A percentile compares a stretch with the other conserved stretches of the same genome.
Evolutionary conservation across 2,329 filamentous ascomycete species (phyloP).

Genomic region (Rutstroemia sp.): DNA sequence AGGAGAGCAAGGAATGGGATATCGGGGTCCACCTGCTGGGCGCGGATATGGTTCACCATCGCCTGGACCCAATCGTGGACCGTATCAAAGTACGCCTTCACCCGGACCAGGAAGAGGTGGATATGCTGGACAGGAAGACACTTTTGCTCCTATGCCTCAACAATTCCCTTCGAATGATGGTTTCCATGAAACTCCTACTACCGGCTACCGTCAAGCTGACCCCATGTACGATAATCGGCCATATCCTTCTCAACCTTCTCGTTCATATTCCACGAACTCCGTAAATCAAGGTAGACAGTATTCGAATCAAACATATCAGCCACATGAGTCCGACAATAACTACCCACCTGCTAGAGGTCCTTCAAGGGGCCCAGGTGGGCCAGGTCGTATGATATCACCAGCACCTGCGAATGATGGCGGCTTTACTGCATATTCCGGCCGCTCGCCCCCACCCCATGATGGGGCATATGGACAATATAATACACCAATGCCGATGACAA

Average conservation of each 20-base stretch:
- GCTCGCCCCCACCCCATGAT: neutral
- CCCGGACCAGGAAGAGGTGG: constrained; percentile 13
- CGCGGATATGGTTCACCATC: neutral
- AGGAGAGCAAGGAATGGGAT: constrained; percentile 11
- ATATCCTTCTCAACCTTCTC: constrained; percentile 15
- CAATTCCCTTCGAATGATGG: constrained; percentile 15
- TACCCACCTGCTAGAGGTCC: constrained; percentile 9
- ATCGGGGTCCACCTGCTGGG: constrained; percentile 5
- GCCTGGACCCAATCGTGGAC: constrained; percentile 8
- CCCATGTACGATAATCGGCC: constrained; percentile 15
- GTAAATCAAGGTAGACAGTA: neutral
- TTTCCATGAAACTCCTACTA: constrained; percentile 5
- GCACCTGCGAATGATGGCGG: constrained; percentile 19
- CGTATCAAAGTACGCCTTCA: constrained; percentile 8
- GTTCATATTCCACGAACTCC: constrained; percentile 22
- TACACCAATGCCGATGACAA: neutral
- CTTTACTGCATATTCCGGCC: constrained; percentile 9
- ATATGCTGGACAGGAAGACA: constrained; percentile 5
- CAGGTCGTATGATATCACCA: constrained; percentile 20
- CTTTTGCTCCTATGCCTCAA: constrained; percentile 12
- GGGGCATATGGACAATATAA: neutral
- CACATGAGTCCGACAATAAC: neutral
- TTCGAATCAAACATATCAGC: constrained; percentile 7
- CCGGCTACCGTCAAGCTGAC: constrained; percentile 7
- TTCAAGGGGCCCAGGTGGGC: constrained; percentile 15